Evolutionary conservation across 1,284 basidiomycete species (phyloP).

Genomic region (Papiliotrema nemorosa): DNA sequence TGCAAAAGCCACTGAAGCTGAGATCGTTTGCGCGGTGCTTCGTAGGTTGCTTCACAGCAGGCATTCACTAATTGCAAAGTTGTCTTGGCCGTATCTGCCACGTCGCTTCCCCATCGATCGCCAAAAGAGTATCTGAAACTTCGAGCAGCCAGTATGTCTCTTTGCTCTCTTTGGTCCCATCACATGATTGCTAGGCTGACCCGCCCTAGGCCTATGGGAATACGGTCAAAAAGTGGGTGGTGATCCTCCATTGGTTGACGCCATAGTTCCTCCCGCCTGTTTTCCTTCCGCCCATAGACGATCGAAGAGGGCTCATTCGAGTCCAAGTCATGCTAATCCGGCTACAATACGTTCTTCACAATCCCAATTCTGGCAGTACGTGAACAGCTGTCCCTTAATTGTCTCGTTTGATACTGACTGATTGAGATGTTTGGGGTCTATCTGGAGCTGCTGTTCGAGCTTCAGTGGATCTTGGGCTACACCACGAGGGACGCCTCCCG

Average conservation of each 20-base stretch:
- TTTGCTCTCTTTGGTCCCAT: too few relatives aligned
- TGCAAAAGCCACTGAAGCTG: background rate
- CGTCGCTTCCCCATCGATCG: conserved; percentile 1
- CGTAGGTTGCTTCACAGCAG: background rate
- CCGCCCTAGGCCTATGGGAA: background rate
- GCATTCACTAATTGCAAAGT: background rate
- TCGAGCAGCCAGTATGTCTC: background rate
- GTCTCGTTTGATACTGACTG: background rate
- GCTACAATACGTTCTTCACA: conserved; percentile 5
- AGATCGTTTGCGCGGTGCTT: conserved; percentile 1
- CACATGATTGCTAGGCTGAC: background rate
- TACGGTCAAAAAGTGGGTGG: background rate
- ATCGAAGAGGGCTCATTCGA: background rate
- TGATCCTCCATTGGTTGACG: background rate
- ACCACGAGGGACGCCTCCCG: conserved; percentile 7
- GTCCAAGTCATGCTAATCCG: conserved; percentile 3
- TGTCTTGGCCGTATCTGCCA: conserved; percentile 7
- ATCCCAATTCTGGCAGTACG: conserved; percentile 5
- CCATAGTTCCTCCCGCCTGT: background rate
- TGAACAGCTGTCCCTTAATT: background rate
- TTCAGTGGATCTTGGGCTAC: conserved; percentile 13
- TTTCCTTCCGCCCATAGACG: background rate
- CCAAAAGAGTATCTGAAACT: background rate
- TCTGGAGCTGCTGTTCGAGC: conserved; percentile 10
- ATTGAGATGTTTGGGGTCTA: conserved; percentile 13